A percentile compares a stretch with the other conserved stretches of the same genome.
Conservation (phyloP, 768 basidiomycete genomes). For the Kwoniella mangroviensis region DNA sequence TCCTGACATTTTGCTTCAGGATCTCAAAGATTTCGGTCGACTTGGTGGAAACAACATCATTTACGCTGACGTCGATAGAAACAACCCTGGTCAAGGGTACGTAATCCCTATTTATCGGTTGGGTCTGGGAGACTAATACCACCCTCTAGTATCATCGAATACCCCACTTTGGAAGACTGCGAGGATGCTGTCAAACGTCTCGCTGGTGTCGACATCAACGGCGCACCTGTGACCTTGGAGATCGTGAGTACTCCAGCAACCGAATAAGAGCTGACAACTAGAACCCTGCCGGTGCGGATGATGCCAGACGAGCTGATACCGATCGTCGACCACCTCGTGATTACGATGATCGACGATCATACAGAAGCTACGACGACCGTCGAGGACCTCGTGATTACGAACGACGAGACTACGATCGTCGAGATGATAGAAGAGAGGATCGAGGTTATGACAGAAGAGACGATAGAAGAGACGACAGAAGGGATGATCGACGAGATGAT, state of each 20-base stretch:
- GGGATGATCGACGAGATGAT: conserved; percentile 30
- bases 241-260: conserved; percentile 28
- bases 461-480: conserved; percentile 30
- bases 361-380: conserved; percentile 21
- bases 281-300: conserved; percentile 27
- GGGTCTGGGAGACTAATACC: conserved; percentile 4
- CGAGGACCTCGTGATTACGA: conserved; percentile 34
- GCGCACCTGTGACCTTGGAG: conserved; percentile 43
- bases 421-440: conserved; percentile 56
- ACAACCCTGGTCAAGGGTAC: conserved; percentile 83
- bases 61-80: conserved; percentile 92
- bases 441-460: conserved; percentile 62
- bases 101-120: conserved; percentile 45
- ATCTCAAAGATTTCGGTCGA: conserved; percentile 96
- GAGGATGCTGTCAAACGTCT: conserved; percentile 89
- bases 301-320: conserved; percentile 26
- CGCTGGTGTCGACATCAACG: conserved; percentile 78
- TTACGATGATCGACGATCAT: conserved; percentile 60
- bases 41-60: conserved; percentile 84
- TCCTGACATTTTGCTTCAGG: conserved; percentile 62
- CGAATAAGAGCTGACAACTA: conserved; percentile 61
- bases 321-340: conserved; percentile 58
- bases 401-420: conserved; percentile 55
- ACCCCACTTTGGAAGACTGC: conserved; percentile 82
- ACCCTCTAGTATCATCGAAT: conserved; percentile 78